Conservation (phyloP, 2,329 filamentous ascomycete species). For the Orbilia javanica region DNA sequence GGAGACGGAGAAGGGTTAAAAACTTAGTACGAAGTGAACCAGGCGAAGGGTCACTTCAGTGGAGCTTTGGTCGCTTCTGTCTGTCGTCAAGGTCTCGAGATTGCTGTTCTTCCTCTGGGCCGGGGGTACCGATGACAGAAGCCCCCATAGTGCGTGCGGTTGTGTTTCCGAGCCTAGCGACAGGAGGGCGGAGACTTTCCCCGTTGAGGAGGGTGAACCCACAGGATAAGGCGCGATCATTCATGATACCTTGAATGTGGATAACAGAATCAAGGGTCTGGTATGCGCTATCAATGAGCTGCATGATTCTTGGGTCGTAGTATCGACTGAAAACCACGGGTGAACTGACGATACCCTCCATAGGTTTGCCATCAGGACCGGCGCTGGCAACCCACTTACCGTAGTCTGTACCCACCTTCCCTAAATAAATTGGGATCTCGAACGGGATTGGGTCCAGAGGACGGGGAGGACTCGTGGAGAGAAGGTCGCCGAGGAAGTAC, state of each 20-base stretch:
- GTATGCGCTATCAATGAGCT: conserved; percentile 33
- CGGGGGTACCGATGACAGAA: not conserved
- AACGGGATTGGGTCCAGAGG: conserved; percentile 12
- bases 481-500: conserved; percentile 34
- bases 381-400: conserved; percentile 33
- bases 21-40: not conserved
- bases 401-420: conserved; percentile 25
- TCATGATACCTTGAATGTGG: not conserved
- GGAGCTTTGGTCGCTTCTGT: conserved; percentile 4
- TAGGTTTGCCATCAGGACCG: not conserved
- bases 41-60: not conserved
- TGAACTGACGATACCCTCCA: not conserved
- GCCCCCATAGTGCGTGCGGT: not conserved
- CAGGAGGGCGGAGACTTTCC: conserved; percentile 19
- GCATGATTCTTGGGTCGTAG: conserved; percentile 52
- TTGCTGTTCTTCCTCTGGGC: not conserved
- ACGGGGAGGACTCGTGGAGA: conserved; percentile 29
- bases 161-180: not conserved
- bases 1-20: not conserved
- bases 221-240: not conserved
- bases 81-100: not conserved
- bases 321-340: conserved; percentile 20
- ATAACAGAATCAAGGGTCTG: conserved; percentile 21
- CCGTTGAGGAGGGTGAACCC: conserved; percentile 37
- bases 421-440: conserved; percentile 30